Evolutionary conservation across 441 rosid species (phyloP).

Genomic region (Populus trichocarpa): DNA sequence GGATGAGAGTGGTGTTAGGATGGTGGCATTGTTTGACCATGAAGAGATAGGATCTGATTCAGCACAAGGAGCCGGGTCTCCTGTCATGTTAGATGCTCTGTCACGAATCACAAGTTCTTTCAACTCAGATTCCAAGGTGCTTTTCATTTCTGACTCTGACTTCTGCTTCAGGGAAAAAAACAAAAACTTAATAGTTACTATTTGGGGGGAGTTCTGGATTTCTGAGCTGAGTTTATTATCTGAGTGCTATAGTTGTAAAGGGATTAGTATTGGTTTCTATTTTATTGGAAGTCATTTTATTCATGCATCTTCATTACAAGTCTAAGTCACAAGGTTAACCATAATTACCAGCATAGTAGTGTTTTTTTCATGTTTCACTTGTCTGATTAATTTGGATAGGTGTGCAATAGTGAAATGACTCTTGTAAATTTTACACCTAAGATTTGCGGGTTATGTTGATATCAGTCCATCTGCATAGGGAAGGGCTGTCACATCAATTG

Average conservation of each 20-base stretch:
- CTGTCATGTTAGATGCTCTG: conserved; percentile 91
- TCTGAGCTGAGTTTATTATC: neutral
- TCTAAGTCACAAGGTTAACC: neutral
- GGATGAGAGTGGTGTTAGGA: conserved; percentile 81
- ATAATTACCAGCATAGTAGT: neutral
- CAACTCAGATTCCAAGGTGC: conserved; percentile 67
- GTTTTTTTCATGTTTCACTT: neutral
- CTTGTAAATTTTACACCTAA: neutral
- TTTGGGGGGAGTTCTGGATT: neutral
- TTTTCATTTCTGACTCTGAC: conserved; percentile 6
- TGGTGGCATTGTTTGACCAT: conserved; percentile 98
- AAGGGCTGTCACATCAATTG: neutral
- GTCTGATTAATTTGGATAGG: neutral
- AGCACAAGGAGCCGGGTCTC: conserved; percentile 98
- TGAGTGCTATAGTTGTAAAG: neutral
- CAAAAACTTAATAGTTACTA: neutral
- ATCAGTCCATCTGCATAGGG: neutral
- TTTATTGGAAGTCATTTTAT: neutral
- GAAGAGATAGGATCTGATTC: conserved; percentile 97
- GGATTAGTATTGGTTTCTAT: neutral
- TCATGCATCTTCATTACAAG: neutral
- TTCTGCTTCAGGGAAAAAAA: neutral
- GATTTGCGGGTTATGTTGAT: neutral
- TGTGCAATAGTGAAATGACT: neutral
- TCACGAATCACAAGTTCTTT: conserved; percentile 79